Evolutionary conservation across 306 rosid species (phyloP), one percentile per base, ranked within the genome.

Genomic region (Quercus aquifolioides): DNA sequence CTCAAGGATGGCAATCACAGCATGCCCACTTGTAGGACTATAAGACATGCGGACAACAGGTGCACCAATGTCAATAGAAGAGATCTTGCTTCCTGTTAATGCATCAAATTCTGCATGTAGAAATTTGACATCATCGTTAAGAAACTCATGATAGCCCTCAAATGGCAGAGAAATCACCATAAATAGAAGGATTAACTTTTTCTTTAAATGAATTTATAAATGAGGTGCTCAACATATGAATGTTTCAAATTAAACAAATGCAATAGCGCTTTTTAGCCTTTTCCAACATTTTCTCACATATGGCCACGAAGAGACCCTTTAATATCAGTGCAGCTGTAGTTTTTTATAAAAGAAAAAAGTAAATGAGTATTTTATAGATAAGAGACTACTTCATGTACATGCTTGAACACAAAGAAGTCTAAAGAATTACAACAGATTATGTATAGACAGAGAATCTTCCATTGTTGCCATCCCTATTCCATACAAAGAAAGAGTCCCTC

Each of bases 41-140:
- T 95, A 95, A 69, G 94, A 82, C 99, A 95, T 95, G 70, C 97
- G 96, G 13, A 93, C 97, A 79, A 88, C 94, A 59, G 97, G 98
- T 38, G 94, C 91, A 69, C 98, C 99, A 75, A 95, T 88, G 79
- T 95, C 89, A 84, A 95, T 91, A 72, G 94, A 88, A 26, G 99
- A 87, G 76, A 91, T 89, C 90, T 91, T 95, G 93, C 92, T 82
- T 81, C 99, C 99, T 26, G 99, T 92, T 77, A 93, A 82, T 49
- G 98, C 98, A 86, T 95, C 99, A 78, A 91, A 90, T 81, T 95
- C 99, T 95, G 88, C 63, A 58, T 23, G 20, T 80, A 84, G 79
- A 79, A 65, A 71, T 55, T 51, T 43, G 55, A 49, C 59, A 88
- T 72, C 31, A 58, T 55, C 41, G 6, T 5, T 41, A 77, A 72